A percentile compares a stretch with the other conserved stretches of the same genome.
These are phyloP conservation scores for Cyberlindnera subsufficiens DNA, from an alignment of 805 yeast genomes.

Conservation along the genomic window DNA sequence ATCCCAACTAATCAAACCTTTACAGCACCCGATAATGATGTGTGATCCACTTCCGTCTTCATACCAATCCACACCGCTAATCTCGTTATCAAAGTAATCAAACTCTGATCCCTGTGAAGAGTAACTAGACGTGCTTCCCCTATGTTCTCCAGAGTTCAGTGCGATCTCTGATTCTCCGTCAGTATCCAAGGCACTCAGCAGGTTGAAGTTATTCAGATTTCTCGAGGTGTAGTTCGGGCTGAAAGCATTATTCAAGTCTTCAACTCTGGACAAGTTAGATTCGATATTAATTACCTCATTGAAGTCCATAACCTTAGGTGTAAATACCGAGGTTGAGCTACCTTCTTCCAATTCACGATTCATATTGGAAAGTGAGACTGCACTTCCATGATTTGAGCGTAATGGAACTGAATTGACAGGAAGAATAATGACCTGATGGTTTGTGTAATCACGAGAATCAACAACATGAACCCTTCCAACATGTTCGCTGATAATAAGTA, in stretches of 20 bases:
- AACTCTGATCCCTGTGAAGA: conserved; percentile 11
- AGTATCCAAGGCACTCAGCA: conserved; percentile 11
- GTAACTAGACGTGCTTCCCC: conserved; percentile 6
- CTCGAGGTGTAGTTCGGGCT: conserved; percentile 12
- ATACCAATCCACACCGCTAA: conserved; percentile 59
- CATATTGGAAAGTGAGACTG: conserved; percentile 6
- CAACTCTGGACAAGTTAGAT: background rate
- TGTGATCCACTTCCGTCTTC: conserved; percentile 44
- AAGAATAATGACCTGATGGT: conserved; percentile 70
- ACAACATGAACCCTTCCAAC: conserved; percentile 81
- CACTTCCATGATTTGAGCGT: conserved; percentile 5
- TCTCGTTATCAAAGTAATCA: conserved; percentile 38
- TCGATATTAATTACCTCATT: conserved; percentile 20
- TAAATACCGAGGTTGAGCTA: conserved; percentile 1
- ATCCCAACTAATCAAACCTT: conserved; percentile 66
- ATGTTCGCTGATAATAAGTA: conserved; percentile 75
- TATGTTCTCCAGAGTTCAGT: conserved; percentile 4
- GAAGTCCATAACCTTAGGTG: conserved; percentile 21
- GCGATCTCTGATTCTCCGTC: conserved; percentile 17
- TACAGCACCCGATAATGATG: conserved; percentile 56
- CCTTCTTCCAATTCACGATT: background rate
- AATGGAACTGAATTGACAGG: conserved; percentile 33
- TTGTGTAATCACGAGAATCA: conserved; percentile 66
- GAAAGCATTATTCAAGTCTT: background rate
- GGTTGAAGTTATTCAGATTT: conserved; percentile 19